Conservation (phyloP, 306 rosid genomes). For the Malus domestica region ASM211411v1 NC_041800.1:28807733-28808232, state of each 20-base stretch:
- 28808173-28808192: neutral
- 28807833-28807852: neutral
- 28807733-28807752: neutral
- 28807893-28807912: neutral
- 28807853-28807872: neutral
- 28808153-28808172: neutral
- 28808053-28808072: neutral
- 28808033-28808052: conserved; percentile 15
- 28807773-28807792: neutral
- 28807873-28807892: neutral
- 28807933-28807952: neutral
- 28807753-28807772: neutral
- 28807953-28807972: conserved; percentile 21
- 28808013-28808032: neutral
- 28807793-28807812: neutral
- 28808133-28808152: neutral
- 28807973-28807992: neutral
- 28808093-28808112: neutral
- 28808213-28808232: neutral
- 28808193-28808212: neutral
- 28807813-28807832: neutral
- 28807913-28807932: neutral
- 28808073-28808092: conserved; percentile 8
- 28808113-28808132: neutral
- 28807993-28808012: conserved; percentile 6